Evolutionary conservation across 2,329 filamentous ascomycete species (phyloP).

Genomic region (Tolypocladium sp.): DNA sequence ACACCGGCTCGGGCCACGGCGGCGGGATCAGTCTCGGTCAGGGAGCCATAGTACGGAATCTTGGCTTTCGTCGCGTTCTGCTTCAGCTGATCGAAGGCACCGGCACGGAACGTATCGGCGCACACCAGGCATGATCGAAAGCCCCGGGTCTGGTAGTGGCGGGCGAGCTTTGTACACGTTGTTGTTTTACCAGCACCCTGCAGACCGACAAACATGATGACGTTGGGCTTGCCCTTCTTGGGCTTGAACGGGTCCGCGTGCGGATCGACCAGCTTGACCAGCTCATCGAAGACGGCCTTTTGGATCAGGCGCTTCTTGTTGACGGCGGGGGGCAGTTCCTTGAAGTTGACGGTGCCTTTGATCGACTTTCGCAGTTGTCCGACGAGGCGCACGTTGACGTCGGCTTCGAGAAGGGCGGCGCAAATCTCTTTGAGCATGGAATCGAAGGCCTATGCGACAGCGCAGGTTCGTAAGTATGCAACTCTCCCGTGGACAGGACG

Average conservation of each 20-base stretch:
- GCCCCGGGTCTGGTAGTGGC: conserved; percentile 88
- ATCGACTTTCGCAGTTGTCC: conserved; percentile 88
- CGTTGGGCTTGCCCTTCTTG: conserved; percentile 90
- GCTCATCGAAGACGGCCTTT: conserved; percentile 93
- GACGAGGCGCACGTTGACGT: conserved; percentile 94
- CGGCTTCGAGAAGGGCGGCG: conserved; percentile 87
- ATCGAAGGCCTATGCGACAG: conserved; percentile 69
- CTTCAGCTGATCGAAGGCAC: conserved; percentile 96
- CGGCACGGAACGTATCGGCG: conserved; percentile 95
- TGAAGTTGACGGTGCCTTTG: conserved; percentile 84
- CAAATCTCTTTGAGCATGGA: conserved; percentile 98
- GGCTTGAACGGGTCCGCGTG: conserved; percentile 94
- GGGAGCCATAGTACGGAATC: conserved; percentile 94
- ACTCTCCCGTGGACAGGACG: background rate
- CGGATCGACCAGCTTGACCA: conserved; percentile 90
- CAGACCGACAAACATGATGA: conserved; percentile 99
- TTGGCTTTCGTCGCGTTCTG: conserved; percentile 99
- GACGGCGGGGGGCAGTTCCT: conserved; percentile 78
- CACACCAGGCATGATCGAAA: conserved; percentile 93
- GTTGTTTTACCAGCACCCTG: conserved; percentile 98
- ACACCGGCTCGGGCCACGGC: conserved; percentile 92
- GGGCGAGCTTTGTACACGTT: conserved; percentile 91
- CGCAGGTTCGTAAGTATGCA: background rate
- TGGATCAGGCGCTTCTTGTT: conserved; percentile 99
- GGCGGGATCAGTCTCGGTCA: conserved; percentile 93